These are phyloP conservation scores for Metschnikowia similis DNA, from an alignment of 805 yeast genomes.

Conservation along the genomic window DNA sequence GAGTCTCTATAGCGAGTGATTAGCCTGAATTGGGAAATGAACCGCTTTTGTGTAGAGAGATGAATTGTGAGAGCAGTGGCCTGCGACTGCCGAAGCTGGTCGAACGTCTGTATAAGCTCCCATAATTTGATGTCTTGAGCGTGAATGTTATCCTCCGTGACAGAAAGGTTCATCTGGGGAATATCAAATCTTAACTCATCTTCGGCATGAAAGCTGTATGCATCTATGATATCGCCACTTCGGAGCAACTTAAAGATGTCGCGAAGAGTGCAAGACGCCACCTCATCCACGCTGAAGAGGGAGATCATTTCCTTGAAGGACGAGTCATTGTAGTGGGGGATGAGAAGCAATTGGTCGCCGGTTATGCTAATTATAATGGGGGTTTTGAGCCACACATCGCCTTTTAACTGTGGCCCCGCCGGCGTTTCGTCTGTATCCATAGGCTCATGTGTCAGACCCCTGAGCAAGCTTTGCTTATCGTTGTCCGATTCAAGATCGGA, in stretches of 20 bases:
- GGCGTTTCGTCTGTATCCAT: not conserved
- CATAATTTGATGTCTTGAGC: conserved; percentile 21
- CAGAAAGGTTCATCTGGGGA: conserved; percentile 25
- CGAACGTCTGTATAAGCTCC: conserved; percentile 21
- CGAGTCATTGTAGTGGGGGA: conserved; percentile 16
- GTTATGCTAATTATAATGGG: conserved; percentile 24
- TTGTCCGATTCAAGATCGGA: not conserved
- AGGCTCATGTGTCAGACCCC: not conserved
- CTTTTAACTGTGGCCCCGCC: not conserved
- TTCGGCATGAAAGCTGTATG: conserved; percentile 19
- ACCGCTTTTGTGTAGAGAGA: conserved; percentile 21
- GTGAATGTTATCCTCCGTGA: conserved; percentile 32
- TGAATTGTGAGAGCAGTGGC: conserved; percentile 18
- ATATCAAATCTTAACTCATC: conserved; percentile 27
- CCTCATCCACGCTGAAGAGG: conserved; percentile 21
- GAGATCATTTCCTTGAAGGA: conserved; percentile 19
- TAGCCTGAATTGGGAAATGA: conserved; percentile 25
- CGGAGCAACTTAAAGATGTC: conserved; percentile 26
- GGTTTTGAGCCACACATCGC: not conserved
- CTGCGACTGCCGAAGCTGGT: conserved; percentile 1
- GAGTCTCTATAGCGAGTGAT: conserved; percentile 19
- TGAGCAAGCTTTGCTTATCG: not conserved
- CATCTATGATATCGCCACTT: conserved; percentile 25
- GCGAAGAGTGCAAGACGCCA: conserved; percentile 18
- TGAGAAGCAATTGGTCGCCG: conserved; percentile 25